A percentile compares a stretch with the other conserved stretches of the same genome.
Evolutionary conservation across 768 basidiomycete species (phyloP).

Genomic region (Amylocystis lapponica): DNA sequence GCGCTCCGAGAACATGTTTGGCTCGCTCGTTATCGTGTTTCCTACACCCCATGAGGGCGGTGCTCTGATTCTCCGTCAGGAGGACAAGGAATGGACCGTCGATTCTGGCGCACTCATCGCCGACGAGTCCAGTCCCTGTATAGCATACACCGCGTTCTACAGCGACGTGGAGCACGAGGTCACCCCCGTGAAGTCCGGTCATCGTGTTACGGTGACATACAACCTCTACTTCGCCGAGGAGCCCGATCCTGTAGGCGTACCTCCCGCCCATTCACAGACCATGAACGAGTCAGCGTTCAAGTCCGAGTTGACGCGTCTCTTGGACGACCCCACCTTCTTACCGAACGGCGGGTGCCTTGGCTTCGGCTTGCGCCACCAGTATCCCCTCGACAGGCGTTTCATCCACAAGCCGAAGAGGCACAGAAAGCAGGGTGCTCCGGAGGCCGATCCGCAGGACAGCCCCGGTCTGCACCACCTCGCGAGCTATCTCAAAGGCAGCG

Average conservation of each 20-base stretch:
- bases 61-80: conserved; percentile 25
- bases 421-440: too few relatives aligned
- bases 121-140: conserved; percentile 3
- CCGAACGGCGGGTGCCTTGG: conserved; percentile 35
- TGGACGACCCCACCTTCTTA: conserved; percentile 26
- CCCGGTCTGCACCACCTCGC: not conserved
- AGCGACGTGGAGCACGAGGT: conserved; percentile 43
- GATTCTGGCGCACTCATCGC: conserved; percentile 28
- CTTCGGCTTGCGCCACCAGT: conserved; percentile 35
- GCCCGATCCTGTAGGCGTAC: not conserved
- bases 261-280: not conserved
- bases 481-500: conserved; percentile 7
- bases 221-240: conserved; percentile 28
- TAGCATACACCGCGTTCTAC: conserved; percentile 38
- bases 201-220: conserved; percentile 40
- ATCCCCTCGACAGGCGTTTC: conserved; percentile 6
- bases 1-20: conserved; percentile 23
- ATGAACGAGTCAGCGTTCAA: conserved; percentile 9
- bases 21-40: conserved; percentile 43
- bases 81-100: conserved; percentile 10
- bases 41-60: conserved; percentile 44
- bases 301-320: conserved; percentile 19
- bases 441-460: too few relatives aligned
- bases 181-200: conserved; percentile 31
- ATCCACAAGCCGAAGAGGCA: too few relatives aligned